These are phyloP conservation scores for Cladorrhinum sp. DNA, from an alignment of 2,329 filamentous ascomycete species.

Conservation along the genomic window DNA sequence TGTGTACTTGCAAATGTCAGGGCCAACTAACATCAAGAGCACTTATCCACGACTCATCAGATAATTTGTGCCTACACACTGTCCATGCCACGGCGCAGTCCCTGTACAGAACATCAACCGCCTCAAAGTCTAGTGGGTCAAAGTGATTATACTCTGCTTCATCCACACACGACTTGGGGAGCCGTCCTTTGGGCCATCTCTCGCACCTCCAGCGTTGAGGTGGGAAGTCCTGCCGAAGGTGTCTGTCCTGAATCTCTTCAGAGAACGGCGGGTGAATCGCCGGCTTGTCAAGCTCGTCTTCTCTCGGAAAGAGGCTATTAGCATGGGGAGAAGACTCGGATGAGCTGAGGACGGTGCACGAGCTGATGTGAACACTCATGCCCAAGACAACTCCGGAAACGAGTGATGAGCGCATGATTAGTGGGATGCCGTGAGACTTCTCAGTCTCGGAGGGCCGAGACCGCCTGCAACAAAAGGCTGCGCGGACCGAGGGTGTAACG, in stretches of 20 bases:
- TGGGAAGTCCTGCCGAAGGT: slow-evolving; percentile 8
- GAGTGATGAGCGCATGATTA: not conserved
- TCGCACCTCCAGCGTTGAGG: not conserved
- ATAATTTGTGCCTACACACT: slow-evolving; percentile 16
- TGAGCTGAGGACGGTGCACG: not conserved
- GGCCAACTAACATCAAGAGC: slow-evolving; percentile 10
- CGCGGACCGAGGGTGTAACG: not conserved
- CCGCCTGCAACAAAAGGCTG: not conserved
- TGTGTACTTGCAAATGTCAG: not conserved
- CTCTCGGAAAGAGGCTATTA: not conserved
- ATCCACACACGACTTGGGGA: slow-evolving; percentile 16
- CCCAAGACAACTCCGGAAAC: not conserved
- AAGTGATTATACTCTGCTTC: slow-evolving; percentile 14
- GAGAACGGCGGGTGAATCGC: slow-evolving; percentile 13
- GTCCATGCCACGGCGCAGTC: slow-evolving; percentile 19
- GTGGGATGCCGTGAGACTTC: not conserved
- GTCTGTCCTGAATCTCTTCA: slow-evolving; percentile 9
- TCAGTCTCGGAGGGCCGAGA: not conserved
- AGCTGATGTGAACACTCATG: not conserved
- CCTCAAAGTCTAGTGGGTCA: slow-evolving; percentile 12
- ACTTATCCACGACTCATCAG: slow-evolving; percentile 9
- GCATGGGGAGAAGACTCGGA: too few species aligned
- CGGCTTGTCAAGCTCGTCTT: slow-evolving; percentile 9
- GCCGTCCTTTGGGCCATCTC: slow-evolving; percentile 6
- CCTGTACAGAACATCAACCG: slow-evolving; percentile 13